Base-by-base conservation (phyloP, 768 basidiomycete species). In the Pleurotus citrinopileatus region DNA sequence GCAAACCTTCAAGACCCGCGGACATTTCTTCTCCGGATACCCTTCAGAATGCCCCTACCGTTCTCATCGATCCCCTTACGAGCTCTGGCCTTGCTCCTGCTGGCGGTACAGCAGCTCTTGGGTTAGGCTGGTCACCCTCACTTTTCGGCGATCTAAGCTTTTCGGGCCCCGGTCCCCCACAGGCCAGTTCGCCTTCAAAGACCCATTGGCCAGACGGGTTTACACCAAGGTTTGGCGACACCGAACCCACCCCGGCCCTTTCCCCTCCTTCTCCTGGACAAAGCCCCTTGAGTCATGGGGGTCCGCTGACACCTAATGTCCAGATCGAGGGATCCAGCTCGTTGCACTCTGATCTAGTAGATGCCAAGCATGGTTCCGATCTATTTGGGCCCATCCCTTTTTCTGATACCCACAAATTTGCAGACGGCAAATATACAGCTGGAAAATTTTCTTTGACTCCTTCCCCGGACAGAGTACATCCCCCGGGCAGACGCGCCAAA, bases 351-450 rank as follows among this genome's bases (percentile, higher is more conserved):
- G 13, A 32, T 26, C 12, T 15, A 13, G 26, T 20, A 10, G 34
- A 34, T 5, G 55, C 26, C 45, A 37, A 59, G 3, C 65, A 57
- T 56, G 34, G 56, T 22, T 52, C 47, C 55, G 67, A 57, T 60
- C 63, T 62, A 58, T 93, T 91, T 56, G 87, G 90, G 32, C 83
- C 91, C 0, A 88, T 94, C 22, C 82, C 86, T 0, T 92, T 94
- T 56, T 80, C 86, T 0, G 66, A 73, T 8, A 80, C 77, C 40
- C 86, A 91, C 63, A 74, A 78, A 15, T 59, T 74, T 12, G 73
- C 82, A 12, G 90, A 93, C 63, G 82, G 82, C 8, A 94, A 94
- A 69, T 92, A 94, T 61, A 71, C 73, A 0, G 59, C 75, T 22
- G 90, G 90, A 26, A 92, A 92, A 66, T 93, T 91, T 58, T 72